phyloP scores from a whole-genome alignment of 2,329 filamentous ascomycete species.

The Pseudogymnoascus pannorum region DNA sequence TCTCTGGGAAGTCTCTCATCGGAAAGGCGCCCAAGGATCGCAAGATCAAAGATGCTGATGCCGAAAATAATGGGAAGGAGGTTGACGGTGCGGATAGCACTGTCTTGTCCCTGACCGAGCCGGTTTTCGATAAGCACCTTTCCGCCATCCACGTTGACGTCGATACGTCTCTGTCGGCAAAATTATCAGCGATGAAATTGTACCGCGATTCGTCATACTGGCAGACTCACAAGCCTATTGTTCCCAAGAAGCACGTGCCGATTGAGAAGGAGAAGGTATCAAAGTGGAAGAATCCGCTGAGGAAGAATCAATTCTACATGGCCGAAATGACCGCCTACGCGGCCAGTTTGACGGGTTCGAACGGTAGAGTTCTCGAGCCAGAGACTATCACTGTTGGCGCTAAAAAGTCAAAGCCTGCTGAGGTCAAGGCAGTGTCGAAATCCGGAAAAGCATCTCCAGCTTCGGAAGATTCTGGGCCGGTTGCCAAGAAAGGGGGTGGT shows the following conservation, averaged over 20 bases:
- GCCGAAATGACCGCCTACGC: constrained; percentile 62
- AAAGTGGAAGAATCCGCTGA: constrained; percentile 29
- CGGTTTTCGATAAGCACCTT: constrained; percentile 40
- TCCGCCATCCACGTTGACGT: constrained; percentile 34
- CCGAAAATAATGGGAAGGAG: constrained; percentile 13
- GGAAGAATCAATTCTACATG: constrained; percentile 54
- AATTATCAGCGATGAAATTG: constrained; percentile 27
- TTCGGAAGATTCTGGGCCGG: constrained; percentile 13
- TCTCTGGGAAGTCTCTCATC: constrained; percentile 14
- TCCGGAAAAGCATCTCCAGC: constrained; percentile 17
- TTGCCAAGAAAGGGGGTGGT: constrained; percentile 26
- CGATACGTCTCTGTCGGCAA: constrained; percentile 21
- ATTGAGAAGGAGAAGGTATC: constrained; percentile 33
- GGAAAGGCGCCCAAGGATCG: constrained; percentile 15
- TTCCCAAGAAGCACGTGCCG: constrained; percentile 34
- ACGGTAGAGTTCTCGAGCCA: constrained; percentile 55
- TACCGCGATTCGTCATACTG: constrained; percentile 50
- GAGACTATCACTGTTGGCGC: constrained; percentile 52
- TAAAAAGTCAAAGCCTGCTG: constrained; percentile 23
- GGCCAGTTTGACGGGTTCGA: constrained; percentile 58
- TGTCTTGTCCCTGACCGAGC: constrained; percentile 42
- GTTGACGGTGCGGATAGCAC: constrained; percentile 14
- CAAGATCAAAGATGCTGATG: constrained; percentile 18
- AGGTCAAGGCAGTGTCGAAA: constrained; percentile 22
- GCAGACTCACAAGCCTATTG: constrained; percentile 50